Conservation (phyloP, 345 rosid genomes). For the Turnera subulata region DNA sequence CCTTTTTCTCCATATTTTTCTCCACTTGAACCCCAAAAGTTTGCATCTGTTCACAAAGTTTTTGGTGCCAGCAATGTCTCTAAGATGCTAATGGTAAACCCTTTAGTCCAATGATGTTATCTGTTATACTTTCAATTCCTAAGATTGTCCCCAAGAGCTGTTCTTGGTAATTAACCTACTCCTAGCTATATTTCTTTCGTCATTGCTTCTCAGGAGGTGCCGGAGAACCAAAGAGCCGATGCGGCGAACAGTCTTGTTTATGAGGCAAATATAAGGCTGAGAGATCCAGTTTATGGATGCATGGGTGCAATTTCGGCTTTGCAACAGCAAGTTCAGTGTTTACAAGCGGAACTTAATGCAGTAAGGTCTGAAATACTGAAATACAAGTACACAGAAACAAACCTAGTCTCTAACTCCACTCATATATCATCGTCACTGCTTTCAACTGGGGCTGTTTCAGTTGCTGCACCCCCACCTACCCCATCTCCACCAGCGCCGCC, state of each 20-base stretch:
- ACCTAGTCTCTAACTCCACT: slow-evolving; percentile 43
- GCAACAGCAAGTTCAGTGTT: slow-evolving; percentile 82
- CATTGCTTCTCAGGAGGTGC: slow-evolving; percentile 61
- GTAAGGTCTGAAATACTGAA: slow-evolving; percentile 75
- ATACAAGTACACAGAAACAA: slow-evolving; percentile 74
- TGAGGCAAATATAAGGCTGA: slow-evolving; percentile 90
- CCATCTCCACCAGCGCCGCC: slow-evolving; percentile 24
- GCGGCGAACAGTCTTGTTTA: slow-evolving; percentile 89
- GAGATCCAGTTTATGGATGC: slow-evolving; percentile 97
- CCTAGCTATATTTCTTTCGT: not conserved
- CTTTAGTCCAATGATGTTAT: not conserved
- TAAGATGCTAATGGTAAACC: slow-evolving; percentile 76
- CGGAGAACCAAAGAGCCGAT: slow-evolving; percentile 77
- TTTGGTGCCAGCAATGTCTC: slow-evolving; percentile 99
- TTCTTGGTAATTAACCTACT: not conserved
- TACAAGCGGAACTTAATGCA: slow-evolving; percentile 72
- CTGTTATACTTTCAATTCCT: not conserved
- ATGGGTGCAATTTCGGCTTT: slow-evolving; percentile 94
- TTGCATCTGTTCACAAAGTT: slow-evolving; percentile 91
- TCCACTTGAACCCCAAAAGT: slow-evolving; percentile 92
- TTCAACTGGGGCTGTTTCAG: slow-evolving; percentile 52
- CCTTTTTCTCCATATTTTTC: slow-evolving; percentile 97
- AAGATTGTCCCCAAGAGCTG: not conserved
- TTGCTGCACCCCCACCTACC: slow-evolving; percentile 42
- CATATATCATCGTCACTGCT: slow-evolving; percentile 53